Base-by-base conservation (phyloP, 2,329 filamentous ascomycete genomes). In the Aspergillus candidus region DNA sequence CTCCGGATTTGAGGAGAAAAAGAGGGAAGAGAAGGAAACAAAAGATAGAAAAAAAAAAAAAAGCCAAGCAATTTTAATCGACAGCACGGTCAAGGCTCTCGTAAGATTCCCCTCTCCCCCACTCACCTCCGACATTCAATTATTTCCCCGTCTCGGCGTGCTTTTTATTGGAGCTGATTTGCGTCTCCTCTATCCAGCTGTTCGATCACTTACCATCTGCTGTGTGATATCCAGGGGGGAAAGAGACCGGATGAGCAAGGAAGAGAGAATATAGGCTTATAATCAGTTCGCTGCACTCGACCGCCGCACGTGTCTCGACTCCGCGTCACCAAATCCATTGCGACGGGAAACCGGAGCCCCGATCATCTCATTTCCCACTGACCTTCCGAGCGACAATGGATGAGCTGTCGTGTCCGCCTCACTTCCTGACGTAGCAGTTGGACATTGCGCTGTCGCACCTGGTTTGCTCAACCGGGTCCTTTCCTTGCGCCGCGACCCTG, bases 301-400 rank as follows among this genome's bases (percentile, higher is more conserved):
- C 22, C 36, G 27, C 38, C 42, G 49, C 46, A 47, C 35, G 46
- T 41, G 48, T 43, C 48, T 40, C 38, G 8, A 27, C 22, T 7
- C 22, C 22, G 22, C 22, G 6, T 7, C 22, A 27, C 22, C 22
- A 27, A 27, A 3, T 10, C 22, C 6, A 27, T 27, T 27, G 22
- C 22, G 22, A 27, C 22, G 22, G 22, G 22, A 27, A 27, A 27
- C 22, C 22, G 22, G 22, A 27, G 22, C 22, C 22, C 22, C 22
- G 22, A 27, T 27, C 22, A 2, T 8, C 22, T 34, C 34, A 43
- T 48, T 50, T 36, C 18, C 41, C 30, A 22, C 43, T 32, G 39
- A 15, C 42, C 31, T 41, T 36, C 13, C 42, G 47, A 53, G 52
- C 54, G 55, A 63, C 51, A 58, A 65, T 66, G 62, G 63, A 63